A percentile compares a stretch with the other conserved stretches of the same genome.
Evolutionary conservation across 1,284 basidiomycete genomes (phyloP).

Genomic region (Ganoderma leucocontextum): DNA sequence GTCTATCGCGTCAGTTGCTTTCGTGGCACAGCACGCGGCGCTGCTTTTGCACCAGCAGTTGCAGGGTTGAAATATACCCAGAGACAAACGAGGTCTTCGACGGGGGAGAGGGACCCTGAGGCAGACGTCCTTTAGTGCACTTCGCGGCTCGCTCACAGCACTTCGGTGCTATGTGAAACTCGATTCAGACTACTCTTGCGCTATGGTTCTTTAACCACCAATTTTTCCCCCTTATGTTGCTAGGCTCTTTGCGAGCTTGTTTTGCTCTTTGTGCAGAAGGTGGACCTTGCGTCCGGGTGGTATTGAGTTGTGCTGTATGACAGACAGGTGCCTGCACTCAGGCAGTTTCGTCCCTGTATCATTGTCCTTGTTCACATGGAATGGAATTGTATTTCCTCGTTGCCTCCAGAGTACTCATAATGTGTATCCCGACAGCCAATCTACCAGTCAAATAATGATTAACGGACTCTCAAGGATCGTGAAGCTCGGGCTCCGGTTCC

Average conservation of each 20-base stretch:
- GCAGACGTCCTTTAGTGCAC: slow-evolving; percentile 16
- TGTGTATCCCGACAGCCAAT: not conserved
- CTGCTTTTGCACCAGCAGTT: not conserved
- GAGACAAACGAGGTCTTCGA: not conserved
- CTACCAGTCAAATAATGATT: slow-evolving; percentile 6
- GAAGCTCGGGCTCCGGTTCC: slow-evolving; percentile 51
- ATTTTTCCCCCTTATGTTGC: slow-evolving; percentile 9
- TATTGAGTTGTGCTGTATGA: not conserved
- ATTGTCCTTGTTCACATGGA: not conserved
- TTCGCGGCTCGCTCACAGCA: slow-evolving; percentile 22
- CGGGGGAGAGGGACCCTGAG: not conserved
- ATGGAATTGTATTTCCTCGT: not conserved
- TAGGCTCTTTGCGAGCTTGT: slow-evolving; percentile 14
- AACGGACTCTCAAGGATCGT: slow-evolving; percentile 37
- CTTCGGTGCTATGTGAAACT: slow-evolving; percentile 19
- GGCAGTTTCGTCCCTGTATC: not conserved
- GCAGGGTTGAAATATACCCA: not conserved
- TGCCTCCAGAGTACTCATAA: not conserved
- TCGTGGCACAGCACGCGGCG: slow-evolving; percentile 4
- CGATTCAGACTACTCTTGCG: slow-evolving; percentile 27
- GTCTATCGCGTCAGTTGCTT: slow-evolving; percentile 10
- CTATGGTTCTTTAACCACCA: slow-evolving; percentile 4
- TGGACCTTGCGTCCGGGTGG: not conserved
- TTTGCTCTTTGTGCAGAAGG: not conserved
- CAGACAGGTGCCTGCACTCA: not conserved